These are phyloP conservation scores for Boletus eberwhitei DNA, from an alignment of 768 basidiomycete genomes.

Conservation along the genomic window DNA sequence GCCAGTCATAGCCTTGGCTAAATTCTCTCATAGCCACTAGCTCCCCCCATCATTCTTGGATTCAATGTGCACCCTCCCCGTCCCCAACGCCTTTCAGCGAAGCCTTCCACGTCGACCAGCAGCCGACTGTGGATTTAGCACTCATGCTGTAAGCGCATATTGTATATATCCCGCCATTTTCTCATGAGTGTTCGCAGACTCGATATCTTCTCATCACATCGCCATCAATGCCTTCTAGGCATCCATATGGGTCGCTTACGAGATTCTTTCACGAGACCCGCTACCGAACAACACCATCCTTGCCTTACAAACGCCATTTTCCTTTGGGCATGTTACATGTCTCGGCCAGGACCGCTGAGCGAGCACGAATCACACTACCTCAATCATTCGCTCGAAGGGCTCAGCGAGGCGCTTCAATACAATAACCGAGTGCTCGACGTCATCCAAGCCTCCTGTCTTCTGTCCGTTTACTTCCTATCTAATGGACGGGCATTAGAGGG, in stretches of 20 bases:
- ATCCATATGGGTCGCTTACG: conserved; percentile 64
- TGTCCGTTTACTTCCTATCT: conserved; percentile 73
- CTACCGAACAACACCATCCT: conserved; percentile 66
- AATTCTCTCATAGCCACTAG: conserved; percentile 35
- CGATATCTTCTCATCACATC: conserved; percentile 73
- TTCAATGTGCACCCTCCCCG: conserved; percentile 46
- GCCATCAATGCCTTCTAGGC: conserved; percentile 70
- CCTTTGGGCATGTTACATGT: conserved; percentile 80
- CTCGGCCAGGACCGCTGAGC: conserved; percentile 64
- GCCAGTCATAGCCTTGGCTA: background rate
- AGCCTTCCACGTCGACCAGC: conserved; percentile 42
- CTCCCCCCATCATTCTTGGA: conserved; percentile 54
- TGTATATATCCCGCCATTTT: conserved; percentile 3
- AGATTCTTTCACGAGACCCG: conserved; percentile 53
- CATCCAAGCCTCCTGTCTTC: conserved; percentile 71
- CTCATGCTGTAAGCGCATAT: conserved; percentile 55
- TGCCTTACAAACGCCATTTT: conserved; percentile 78
- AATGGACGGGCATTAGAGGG: conserved; percentile 79
- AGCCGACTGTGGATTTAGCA: conserved; percentile 56
- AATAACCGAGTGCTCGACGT: conserved; percentile 60
- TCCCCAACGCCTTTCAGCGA: conserved; percentile 55
- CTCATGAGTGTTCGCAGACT: conserved; percentile 42
- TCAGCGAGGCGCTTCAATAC: conserved; percentile 60
- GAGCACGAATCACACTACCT: conserved; percentile 76
- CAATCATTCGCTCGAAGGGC: conserved; percentile 54